Evolutionary conservation across 306 rosid genomes (phyloP), one percentile per base, ranked within the genome.

Genomic region (Pueraria montana): DNA sequence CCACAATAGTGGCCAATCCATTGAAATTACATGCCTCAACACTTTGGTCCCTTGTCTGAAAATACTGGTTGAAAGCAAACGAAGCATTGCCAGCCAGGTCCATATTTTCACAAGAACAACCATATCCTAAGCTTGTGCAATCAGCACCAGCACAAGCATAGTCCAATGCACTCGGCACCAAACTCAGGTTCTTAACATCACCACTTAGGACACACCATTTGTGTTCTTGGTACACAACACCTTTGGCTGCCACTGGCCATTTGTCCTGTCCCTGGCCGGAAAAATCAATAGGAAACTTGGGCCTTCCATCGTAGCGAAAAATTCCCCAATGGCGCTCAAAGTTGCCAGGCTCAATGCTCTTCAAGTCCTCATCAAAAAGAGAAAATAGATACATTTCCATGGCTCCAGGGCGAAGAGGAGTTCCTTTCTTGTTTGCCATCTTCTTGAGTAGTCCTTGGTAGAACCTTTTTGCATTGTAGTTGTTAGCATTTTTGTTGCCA

Each of bases 291-390:
- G 81, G 77, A 38, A 92, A 96, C 72, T 96, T 96, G 0, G 94
- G 86, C 11, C 52, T 78, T 16, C 98, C 98, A 11, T 96, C 97
- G 0, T 74, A 86, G 0, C 77, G 74, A 24, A 93, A 96, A 45
- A 96, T 92, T 6, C 97, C 99, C 99, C 94, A 93, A 6, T 96
- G 99, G 0, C 99, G 91, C 75, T 96, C 98, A 8, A 96, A 96
- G 38, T 55, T 56, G 0, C 98, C 96, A 0, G 97, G 98, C 0
- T 52, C 90, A 17, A 93, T 38, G 17, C 93, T 96, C 84, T 96
- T 93, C 27, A 55, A 1, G 81, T 96, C 72, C 86, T 96, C 98
- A 8, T 96, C 94, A 0, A 87, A 78, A 16, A 93, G 90, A 2
- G 96, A 42, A 2, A 95, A 95, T 0, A 95, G 82, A 32, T 93